Evolutionary conservation across 2,329 filamentous ascomycete genomes (phyloP).

Genomic region (Claviceps capensis): DNA sequence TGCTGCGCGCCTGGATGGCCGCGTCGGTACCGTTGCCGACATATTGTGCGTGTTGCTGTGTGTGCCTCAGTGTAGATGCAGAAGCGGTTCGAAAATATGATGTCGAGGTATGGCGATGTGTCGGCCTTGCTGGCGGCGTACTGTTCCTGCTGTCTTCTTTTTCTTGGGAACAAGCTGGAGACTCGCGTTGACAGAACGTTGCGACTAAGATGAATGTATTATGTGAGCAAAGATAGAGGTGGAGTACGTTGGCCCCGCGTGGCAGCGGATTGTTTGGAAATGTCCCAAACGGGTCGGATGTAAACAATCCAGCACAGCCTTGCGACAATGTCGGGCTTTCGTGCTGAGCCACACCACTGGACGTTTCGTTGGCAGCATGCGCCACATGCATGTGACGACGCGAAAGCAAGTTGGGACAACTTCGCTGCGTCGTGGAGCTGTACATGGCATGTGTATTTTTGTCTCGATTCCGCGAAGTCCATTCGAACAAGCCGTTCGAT

Average conservation of each 20-base stretch:
- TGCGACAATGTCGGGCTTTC: not conserved
- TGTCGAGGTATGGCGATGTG: not conserved
- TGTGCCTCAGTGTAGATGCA: not conserved
- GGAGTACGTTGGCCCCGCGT: slow-evolving; percentile 10
- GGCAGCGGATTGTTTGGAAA: slow-evolving; percentile 23
- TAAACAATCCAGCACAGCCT: slow-evolving; percentile 22
- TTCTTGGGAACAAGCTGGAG: not conserved
- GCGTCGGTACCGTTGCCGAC: slow-evolving; percentile 20
- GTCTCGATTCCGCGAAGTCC: not conserved
- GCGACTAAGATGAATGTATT: not conserved
- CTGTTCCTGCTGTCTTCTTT: no score
- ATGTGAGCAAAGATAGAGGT: slow-evolving; percentile 1
- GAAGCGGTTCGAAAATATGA: not conserved
- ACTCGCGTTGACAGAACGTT: not conserved
- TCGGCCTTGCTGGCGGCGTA: not conserved
- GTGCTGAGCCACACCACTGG: not conserved
- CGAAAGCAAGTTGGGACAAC: not conserved
- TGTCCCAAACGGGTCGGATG: slow-evolving; percentile 22
- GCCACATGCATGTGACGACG: slow-evolving; percentile 13
- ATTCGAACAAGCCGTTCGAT: not conserved
- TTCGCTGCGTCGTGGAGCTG: not conserved
- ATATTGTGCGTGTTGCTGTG: slow-evolving; percentile 10
- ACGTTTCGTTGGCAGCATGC: not conserved
- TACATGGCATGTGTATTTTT: not conserved
- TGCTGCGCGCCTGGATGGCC: slow-evolving; percentile 28